These are phyloP conservation scores for Biscogniauxia mediterranea DNA, from an alignment of 2,329 filamentous ascomycete genomes.

Conservation along the genomic window DNA sequence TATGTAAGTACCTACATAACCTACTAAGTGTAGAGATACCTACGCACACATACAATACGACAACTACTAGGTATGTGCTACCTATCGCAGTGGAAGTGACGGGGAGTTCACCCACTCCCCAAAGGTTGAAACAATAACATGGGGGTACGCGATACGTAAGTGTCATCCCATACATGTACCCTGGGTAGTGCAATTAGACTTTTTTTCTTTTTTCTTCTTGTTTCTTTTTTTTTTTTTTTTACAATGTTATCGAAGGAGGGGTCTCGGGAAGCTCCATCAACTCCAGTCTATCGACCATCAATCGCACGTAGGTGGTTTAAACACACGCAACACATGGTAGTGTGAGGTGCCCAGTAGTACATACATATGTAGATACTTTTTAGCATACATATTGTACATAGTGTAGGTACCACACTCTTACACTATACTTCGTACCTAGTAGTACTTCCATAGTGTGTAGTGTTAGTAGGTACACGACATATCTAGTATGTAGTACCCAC, in stretches of 20 bases:
- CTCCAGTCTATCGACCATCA: neutral
- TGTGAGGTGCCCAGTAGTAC: too few relatives aligned
- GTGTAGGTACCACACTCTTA: too few relatives aligned
- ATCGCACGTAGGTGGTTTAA: neutral
- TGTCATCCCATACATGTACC: neutral
- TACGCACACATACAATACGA: too few relatives aligned
- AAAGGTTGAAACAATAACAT: neutral
- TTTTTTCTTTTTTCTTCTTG: neutral
- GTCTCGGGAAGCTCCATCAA: constrained; percentile 6
- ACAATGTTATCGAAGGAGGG: neutral
- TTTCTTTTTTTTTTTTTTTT: neutral
- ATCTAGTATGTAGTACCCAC: too few relatives aligned
- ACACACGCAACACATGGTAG: neutral
- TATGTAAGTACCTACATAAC: too few relatives aligned
- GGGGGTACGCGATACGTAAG: neutral
- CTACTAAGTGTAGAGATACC: too few relatives aligned
- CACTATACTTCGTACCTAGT: too few relatives aligned
- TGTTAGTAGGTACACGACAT: too few relatives aligned
- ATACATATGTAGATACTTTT: too few relatives aligned
- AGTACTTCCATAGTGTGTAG: too few relatives aligned
- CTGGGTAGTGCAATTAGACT: neutral
- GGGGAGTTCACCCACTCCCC: too few relatives aligned
- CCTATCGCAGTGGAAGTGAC: neutral
- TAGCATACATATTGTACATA: too few relatives aligned
- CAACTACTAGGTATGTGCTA: neutral